phyloP scores from a whole-genome alignment of 1,139 yeast genomes.

The Debaryomyces nepalensis region DNA sequence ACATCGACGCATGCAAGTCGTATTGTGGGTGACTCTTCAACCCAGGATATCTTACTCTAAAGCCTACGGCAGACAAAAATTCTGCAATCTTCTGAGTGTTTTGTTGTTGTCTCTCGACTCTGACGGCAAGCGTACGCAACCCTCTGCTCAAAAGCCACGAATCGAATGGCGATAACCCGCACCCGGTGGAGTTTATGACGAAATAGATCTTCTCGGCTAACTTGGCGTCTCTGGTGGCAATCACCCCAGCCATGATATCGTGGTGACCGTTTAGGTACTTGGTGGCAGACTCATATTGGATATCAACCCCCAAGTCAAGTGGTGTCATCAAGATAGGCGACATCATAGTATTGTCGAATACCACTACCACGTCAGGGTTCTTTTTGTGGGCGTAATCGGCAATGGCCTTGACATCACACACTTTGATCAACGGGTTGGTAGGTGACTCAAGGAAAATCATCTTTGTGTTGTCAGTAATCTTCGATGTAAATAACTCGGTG shows the following conservation, averaged over 20 bases:
- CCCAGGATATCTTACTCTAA: constrained; percentile 85
- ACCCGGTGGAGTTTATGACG: constrained; percentile 87
- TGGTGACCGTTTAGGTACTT: constrained; percentile 93
- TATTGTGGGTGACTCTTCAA: constrained; percentile 80
- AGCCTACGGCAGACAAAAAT: constrained; percentile 63
- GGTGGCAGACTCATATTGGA: constrained; percentile 91
- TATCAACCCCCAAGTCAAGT: constrained; percentile 82
- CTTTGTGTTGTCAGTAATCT: constrained; percentile 58
- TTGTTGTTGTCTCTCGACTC: constrained; percentile 85
- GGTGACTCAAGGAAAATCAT: constrained; percentile 88
- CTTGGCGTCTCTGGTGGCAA: constrained; percentile 67
- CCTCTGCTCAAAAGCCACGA: constrained; percentile 89
- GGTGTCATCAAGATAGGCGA: constrained; percentile 88
- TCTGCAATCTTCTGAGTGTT: constrained; percentile 77
- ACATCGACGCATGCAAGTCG: constrained; percentile 75
- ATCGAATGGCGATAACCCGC: constrained; percentile 90
- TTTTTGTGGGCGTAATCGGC: constrained; percentile 66
- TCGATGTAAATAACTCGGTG: constrained; percentile 58
- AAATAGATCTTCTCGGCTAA: constrained; percentile 73
- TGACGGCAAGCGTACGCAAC: constrained; percentile 78
- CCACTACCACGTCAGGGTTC: constrained; percentile 73
- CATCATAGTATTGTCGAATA: constrained; percentile 96
- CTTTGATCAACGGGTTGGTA: constrained; percentile 88
- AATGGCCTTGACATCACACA: constrained; percentile 74
- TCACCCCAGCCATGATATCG: constrained; percentile 92